Conservation (phyloP, 805 yeast species). For the Ogataea haglerorum region DNA sequence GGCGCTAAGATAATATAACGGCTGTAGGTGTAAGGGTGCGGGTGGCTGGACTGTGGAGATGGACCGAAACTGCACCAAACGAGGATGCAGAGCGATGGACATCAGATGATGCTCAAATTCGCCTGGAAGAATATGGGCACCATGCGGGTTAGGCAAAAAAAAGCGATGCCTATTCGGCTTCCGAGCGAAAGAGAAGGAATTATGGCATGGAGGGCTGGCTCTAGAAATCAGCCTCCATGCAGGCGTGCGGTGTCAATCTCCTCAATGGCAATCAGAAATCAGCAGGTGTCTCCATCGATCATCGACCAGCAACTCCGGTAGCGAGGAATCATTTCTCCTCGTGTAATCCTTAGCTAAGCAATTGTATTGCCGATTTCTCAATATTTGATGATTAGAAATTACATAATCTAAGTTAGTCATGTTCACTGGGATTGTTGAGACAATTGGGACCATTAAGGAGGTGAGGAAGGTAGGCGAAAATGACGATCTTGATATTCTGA, state of each 20-base stretch:
- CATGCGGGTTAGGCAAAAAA: no score
- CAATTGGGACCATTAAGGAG: slow-evolving; percentile 60
- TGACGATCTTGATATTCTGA: slow-evolving; percentile 65
- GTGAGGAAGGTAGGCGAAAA: slow-evolving; percentile 45
- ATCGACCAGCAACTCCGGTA: no score
- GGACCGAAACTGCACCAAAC: no score
- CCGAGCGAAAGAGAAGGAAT: not conserved
- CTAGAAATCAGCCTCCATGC: not conserved
- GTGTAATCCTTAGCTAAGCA: not conserved
- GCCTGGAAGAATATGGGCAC: no score
- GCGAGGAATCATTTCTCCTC: no score
- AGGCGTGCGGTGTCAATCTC: not conserved
- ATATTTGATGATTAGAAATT: not conserved
- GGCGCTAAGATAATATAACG: not conserved
- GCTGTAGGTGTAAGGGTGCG: not conserved
- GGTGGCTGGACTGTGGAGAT: not conserved
- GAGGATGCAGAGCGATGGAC: no score
- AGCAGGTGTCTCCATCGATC: no score
- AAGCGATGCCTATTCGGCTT: no score
- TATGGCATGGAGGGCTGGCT: not conserved
- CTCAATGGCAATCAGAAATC: not conserved
- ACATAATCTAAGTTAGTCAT: slow-evolving; percentile 34
- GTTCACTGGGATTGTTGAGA: slow-evolving; percentile 95
- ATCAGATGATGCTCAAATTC: no score
- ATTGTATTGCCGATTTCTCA: not conserved